These are phyloP conservation scores for Suillus brevipes DNA, from an alignment of 768 basidiomycete species.

Conservation along the genomic window DNA sequence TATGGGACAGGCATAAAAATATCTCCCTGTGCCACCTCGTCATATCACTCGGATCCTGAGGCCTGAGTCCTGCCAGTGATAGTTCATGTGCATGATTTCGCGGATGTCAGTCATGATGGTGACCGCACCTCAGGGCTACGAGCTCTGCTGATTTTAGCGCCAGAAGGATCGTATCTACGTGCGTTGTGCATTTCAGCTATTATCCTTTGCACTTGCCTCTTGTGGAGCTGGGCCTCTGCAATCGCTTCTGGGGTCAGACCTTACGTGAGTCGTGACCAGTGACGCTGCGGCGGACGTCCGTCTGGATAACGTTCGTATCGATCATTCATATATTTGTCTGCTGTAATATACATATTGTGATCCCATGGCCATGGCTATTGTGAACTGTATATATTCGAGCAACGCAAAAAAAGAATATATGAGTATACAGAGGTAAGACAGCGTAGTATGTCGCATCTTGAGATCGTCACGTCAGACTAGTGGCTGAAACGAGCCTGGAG, in stretches of 20 bases:
- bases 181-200: conserved; percentile 13
- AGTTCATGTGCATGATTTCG: conserved; percentile 38
- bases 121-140: conserved; percentile 31
- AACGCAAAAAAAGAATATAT: background rate
- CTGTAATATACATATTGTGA: conserved; percentile 16
- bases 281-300: background rate
- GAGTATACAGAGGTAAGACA: background rate
- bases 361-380: background rate
- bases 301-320: conserved; percentile 14
- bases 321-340: no score
- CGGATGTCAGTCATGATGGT: conserved; percentile 26
- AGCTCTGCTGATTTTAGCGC: conserved; percentile 26
- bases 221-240: conserved; percentile 17
- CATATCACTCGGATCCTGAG: conserved; percentile 14
- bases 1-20: conserved; percentile 16
- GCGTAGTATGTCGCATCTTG: background rate
- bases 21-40: conserved; percentile 29
- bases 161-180: conserved; percentile 16
- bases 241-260: conserved; percentile 13
- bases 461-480: background rate
- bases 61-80: conserved; percentile 31
- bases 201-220: conserved; percentile 14
- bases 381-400: background rate
- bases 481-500: background rate
- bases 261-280: conserved; percentile 14